A percentile compares a stretch with the other conserved stretches of the same genome.
phyloP scores from a whole-genome alignment of 371 early-diverging fungal species.

The Rhizopus microsporus region DNA sequence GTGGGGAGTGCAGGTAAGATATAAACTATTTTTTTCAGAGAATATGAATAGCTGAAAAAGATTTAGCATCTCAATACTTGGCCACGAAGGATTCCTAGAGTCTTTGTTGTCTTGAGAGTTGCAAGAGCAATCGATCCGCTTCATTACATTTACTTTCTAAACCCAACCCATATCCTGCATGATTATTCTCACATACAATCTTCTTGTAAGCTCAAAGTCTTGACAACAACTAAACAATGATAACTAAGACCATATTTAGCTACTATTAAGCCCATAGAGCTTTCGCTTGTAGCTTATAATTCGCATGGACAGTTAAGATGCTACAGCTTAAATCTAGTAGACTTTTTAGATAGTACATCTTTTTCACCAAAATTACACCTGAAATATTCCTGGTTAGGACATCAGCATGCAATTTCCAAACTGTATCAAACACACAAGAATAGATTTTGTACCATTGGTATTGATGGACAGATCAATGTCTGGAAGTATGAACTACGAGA shows the following conservation, averaged over 20 bases:
- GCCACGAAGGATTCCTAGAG: conserved; percentile 69
- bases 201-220: conserved; percentile 29
- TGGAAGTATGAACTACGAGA: conserved; percentile 56
- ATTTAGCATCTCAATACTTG: conserved; percentile 60
- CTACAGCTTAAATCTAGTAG: conserved; percentile 74
- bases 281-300: conserved; percentile 62
- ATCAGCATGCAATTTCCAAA: conserved; percentile 48
- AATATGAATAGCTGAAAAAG: not conserved
- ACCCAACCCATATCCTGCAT: conserved; percentile 58
- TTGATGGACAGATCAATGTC: conserved; percentile 56
- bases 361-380: conserved; percentile 60
- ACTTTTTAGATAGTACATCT: conserved; percentile 71
- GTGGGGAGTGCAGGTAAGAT: conserved; percentile 78
- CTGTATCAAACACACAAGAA: conserved; percentile 46
- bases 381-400: conserved; percentile 72
- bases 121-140: conserved; percentile 57
- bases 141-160: conserved; percentile 63
- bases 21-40: not conserved
- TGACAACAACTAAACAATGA: not conserved
- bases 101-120: conserved; percentile 66
- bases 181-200: conserved; percentile 53
- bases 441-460: conserved; percentile 53
- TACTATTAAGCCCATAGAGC: conserved; percentile 68
- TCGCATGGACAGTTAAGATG: conserved; percentile 63
- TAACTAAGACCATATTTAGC: conserved; percentile 30